Conservation (phyloP, 768 basidiomycete genomes). For the Tubosaeta sp. region DNA sequence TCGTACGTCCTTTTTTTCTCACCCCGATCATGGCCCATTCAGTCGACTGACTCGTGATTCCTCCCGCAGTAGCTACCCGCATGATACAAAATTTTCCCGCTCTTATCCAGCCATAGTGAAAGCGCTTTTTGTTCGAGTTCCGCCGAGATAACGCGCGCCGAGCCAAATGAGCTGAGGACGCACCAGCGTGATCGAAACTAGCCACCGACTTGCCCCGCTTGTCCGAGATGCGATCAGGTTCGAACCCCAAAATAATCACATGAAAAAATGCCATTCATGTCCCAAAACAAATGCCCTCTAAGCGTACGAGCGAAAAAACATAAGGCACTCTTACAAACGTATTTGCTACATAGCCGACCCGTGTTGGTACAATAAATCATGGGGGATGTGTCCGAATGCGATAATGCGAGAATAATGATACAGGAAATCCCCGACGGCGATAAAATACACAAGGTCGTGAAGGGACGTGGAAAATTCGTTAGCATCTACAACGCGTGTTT, state of each 20-base stretch:
- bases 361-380: slow-evolving; percentile 23
- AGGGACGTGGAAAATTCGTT: slow-evolving; percentile 25
- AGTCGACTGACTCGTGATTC: slow-evolving; percentile 12
- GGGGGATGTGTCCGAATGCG: slow-evolving; percentile 22
- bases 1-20: slow-evolving; percentile 21
- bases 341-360: slow-evolving; percentile 30
- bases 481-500: slow-evolving; percentile 12
- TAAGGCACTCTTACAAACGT: slow-evolving; percentile 30
- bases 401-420: slow-evolving; percentile 35
- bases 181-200: background rate
- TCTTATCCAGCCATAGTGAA: background rate
- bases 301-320: background rate
- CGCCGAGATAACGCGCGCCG: slow-evolving; percentile 22
- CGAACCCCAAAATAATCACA: slow-evolving; percentile 14
- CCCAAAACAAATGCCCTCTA: slow-evolving; percentile 11
- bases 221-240: slow-evolving; percentile 1
- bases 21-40: slow-evolving; percentile 12
- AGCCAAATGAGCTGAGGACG: slow-evolving; percentile 10
- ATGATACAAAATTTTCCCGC: slow-evolving; percentile 13
- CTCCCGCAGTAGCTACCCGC: slow-evolving; percentile 10
- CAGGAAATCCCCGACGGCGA: slow-evolving; percentile 21
- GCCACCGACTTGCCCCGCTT: background rate
- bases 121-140: background rate
- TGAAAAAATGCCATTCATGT: slow-evolving; percentile 6
- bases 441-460: slow-evolving; percentile 30